Conservation (phyloP, 2,329 filamentous ascomycete species). For the Penicillium sp. region DNA sequence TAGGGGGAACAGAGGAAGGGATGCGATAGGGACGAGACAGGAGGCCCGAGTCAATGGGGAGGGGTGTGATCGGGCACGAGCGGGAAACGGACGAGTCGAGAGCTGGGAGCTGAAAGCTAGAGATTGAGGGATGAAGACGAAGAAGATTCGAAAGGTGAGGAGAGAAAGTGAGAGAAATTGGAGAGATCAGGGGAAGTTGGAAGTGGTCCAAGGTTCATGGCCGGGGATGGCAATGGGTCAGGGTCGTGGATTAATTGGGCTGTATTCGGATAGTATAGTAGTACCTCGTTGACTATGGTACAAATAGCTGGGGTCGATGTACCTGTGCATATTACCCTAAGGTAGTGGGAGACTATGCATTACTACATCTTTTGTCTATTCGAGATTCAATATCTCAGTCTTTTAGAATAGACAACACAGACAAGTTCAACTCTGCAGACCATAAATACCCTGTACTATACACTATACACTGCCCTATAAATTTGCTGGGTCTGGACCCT, state of each 20-base stretch:
- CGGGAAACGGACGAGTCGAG: slow-evolving; percentile 13
- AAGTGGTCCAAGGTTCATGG: slow-evolving; percentile 16
- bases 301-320: too few relatives aligned
- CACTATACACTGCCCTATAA: too few relatives aligned
- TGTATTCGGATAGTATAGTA: too few relatives aligned
- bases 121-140: background rate
- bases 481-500: background rate
- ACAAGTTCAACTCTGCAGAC: too few relatives aligned
- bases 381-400: too few relatives aligned
- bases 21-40: background rate
- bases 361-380: too few relatives aligned
- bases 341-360: too few relatives aligned
- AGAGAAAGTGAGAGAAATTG: background rate
- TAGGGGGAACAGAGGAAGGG: background rate
- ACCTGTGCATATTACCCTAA: too few relatives aligned
- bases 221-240: slow-evolving; percentile 12
- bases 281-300: too few relatives aligned
- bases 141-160: background rate
- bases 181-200: slow-evolving; percentile 12
- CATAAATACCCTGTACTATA: too few relatives aligned
- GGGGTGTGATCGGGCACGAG: slow-evolving; percentile 8
- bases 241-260: background rate
- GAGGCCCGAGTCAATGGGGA: background rate
- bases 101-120: background rate
- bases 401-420: too few relatives aligned